phyloP scores from a whole-genome alignment of 805 yeast species.

The Yamadazyma endophytica region DNA sequence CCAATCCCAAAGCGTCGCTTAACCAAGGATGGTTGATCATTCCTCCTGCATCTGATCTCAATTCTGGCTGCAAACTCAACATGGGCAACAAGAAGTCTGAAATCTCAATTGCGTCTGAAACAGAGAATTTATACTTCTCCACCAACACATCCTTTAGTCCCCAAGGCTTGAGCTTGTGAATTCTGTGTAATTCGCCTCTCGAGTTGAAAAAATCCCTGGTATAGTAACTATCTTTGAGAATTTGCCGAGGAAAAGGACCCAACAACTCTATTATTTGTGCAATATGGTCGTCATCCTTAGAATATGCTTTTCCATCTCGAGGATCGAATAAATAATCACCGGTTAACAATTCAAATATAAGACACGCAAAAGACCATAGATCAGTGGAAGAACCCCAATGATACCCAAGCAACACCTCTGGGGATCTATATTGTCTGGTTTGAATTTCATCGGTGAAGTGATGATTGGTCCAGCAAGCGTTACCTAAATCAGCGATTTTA shows the following conservation, averaged over 20 bases:
- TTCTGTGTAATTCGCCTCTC: slow-evolving; percentile 70
- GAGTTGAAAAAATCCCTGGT: slow-evolving; percentile 61
- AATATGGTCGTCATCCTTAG: slow-evolving; percentile 92
- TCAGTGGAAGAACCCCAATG: slow-evolving; percentile 96
- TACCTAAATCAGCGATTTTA: slow-evolving; percentile 68
- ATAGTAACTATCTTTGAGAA: slow-evolving; percentile 59
- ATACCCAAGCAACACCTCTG: slow-evolving; percentile 65
- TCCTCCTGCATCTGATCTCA: slow-evolving; percentile 94
- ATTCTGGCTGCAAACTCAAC: slow-evolving; percentile 73
- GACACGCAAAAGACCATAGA: slow-evolving; percentile 93
- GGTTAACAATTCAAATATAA: slow-evolving; percentile 84
- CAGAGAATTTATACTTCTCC: slow-evolving; percentile 78
- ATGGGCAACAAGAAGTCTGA: slow-evolving; percentile 79
- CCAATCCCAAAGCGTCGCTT: slow-evolving; percentile 72
- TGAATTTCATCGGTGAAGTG: slow-evolving; percentile 69
- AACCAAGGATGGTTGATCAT: slow-evolving; percentile 86
- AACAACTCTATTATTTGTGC: slow-evolving; percentile 89
- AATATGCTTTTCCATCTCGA: slow-evolving; percentile 64
- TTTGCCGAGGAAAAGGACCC: slow-evolving; percentile 60
- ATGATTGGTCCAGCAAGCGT: slow-evolving; percentile 60
- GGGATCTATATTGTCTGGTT: slow-evolving; percentile 64
- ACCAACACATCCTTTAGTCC: slow-evolving; percentile 71
- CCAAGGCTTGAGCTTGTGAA: slow-evolving; percentile 85
- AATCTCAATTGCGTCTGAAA: slow-evolving; percentile 65
- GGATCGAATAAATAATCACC: slow-evolving; percentile 97